Conservation (phyloP, 306 rosid genomes). For the Citrullus mucosospermus region DNA sequence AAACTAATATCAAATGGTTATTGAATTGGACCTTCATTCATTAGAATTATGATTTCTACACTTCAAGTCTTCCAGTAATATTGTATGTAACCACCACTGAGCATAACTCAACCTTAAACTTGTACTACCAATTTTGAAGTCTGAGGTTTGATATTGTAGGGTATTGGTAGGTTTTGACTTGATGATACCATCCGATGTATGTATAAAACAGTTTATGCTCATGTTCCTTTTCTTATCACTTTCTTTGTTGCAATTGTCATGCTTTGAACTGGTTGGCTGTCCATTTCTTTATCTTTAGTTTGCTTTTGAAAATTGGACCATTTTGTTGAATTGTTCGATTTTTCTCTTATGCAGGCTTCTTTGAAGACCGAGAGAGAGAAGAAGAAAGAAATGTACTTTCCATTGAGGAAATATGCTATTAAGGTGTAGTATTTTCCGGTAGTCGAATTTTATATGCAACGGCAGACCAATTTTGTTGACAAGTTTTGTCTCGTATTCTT, state of each 20-base stretch:
- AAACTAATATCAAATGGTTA: too few species aligned
- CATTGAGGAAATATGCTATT: constrained; percentile 77
- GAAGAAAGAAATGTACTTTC: constrained; percentile 62
- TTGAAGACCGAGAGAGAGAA: constrained; percentile 65
- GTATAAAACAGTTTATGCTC: neutral
- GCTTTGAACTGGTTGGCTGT: neutral
- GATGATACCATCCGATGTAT: neutral
- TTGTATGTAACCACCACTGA: neutral
- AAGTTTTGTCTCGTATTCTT: neutral
- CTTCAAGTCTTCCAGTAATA: too few species aligned
- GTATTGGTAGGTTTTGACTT: neutral
- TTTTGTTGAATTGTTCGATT: neutral
- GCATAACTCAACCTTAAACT: too few species aligned
- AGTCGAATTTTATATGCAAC: neutral
- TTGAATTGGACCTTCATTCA: too few species aligned
- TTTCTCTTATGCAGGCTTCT: constrained; percentile 35
- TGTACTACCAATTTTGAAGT: too few species aligned
- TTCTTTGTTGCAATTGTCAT: neutral
- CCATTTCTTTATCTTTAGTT: neutral
- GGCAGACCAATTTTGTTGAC: neutral
- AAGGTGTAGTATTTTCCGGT: constrained; percentile 36
- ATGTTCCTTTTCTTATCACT: neutral
- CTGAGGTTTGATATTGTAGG: too few species aligned
- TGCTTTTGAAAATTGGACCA: neutral
- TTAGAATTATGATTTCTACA: neutral